Conservation (phyloP, 2,329 filamentous ascomycete species). For the Emergomyces africanus region DNA sequence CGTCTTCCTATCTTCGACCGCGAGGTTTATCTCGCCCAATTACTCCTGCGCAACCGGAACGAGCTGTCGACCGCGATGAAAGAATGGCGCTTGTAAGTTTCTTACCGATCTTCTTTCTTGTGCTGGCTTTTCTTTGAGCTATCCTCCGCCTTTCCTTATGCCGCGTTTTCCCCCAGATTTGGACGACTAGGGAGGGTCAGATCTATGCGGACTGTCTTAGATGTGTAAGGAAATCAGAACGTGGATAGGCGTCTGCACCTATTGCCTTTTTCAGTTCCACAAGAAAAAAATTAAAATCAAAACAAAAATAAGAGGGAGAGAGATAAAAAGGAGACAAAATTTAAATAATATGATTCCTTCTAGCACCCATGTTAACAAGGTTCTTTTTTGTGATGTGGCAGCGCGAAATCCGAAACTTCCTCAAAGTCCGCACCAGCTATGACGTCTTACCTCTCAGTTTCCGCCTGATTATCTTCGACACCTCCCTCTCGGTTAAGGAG, state of each 20-base stretch:
- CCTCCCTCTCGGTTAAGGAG: conserved; percentile 89
- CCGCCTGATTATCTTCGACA: conserved; percentile 91
- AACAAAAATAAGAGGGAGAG: background rate
- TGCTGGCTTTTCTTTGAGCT: background rate
- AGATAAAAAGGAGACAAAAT: background rate
- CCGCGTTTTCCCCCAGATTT: background rate
- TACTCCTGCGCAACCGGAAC: conserved; percentile 28
- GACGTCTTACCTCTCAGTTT: conserved; percentile 95
- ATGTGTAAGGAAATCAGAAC: background rate
- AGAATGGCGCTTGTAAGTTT: conserved; percentile 35
- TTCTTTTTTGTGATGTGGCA: conserved; percentile 26
- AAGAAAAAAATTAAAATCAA: background rate
- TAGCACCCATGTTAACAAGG: conserved; percentile 16
- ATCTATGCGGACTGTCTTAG: too few relatives aligned
- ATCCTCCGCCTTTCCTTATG: background rate
- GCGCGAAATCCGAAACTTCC: conserved; percentile 87
- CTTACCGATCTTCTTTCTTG: conserved; percentile 3
- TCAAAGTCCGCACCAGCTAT: conserved; percentile 93
- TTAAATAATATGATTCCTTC: conserved; percentile 4
- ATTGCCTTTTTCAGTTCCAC: background rate
- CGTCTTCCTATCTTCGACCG: conserved; percentile 35
- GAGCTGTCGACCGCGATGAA: conserved; percentile 38
- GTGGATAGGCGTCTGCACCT: background rate
- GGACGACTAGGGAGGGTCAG: background rate
- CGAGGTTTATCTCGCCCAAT: conserved; percentile 28